Percentiles rank a stretch among this genome's conserved stretches.
phyloP scores from a whole-genome alignment of 192 early-diverging fungal genomes.

The Gamsiella multidivaricata region DNA sequence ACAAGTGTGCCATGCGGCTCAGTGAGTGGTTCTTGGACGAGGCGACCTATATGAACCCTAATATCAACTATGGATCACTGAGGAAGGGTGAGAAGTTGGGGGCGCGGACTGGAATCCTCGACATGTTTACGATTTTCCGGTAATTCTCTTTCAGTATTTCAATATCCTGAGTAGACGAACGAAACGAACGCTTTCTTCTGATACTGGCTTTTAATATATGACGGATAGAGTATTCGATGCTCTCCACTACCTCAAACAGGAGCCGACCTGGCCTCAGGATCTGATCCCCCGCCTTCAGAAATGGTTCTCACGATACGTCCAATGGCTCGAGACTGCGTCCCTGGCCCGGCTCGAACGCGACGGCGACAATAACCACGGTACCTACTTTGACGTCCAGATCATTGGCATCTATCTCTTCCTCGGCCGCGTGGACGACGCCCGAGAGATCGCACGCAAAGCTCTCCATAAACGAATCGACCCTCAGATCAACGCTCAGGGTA shows the following conservation, averaged over 20 bases:
- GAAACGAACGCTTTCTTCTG: not conserved
- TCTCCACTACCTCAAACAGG: constrained; percentile 50
- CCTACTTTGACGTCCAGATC: constrained; percentile 68
- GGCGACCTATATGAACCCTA: constrained; percentile 69
- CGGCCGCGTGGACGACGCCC: constrained; percentile 47
- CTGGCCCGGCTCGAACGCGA: constrained; percentile 47
- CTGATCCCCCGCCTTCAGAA: constrained; percentile 38
- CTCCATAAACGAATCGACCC: constrained; percentile 56
- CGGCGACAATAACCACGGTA: constrained; percentile 66
- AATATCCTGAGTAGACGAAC: not conserved
- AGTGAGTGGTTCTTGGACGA: constrained; percentile 68
- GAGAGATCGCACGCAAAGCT: constrained; percentile 11
- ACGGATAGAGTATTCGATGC: constrained; percentile 42
- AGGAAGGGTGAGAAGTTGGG: constrained; percentile 58
- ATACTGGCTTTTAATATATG: not conserved
- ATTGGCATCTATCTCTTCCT: constrained; percentile 61
- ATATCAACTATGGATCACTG: constrained; percentile 64
- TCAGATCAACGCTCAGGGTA: constrained; percentile 54
- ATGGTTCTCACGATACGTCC: constrained; percentile 57
- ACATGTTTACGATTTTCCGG: constrained; percentile 60
- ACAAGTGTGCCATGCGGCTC: constrained; percentile 53
- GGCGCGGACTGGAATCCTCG: constrained; percentile 55
- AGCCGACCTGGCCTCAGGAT: constrained; percentile 44
- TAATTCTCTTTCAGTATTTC: constrained; percentile 4
- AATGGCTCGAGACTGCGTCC: constrained; percentile 53